Evolutionary conservation across 306 rosid genomes (phyloP), one percentile per base, ranked within the genome.

Genomic region (Pyrus communis): DNA sequence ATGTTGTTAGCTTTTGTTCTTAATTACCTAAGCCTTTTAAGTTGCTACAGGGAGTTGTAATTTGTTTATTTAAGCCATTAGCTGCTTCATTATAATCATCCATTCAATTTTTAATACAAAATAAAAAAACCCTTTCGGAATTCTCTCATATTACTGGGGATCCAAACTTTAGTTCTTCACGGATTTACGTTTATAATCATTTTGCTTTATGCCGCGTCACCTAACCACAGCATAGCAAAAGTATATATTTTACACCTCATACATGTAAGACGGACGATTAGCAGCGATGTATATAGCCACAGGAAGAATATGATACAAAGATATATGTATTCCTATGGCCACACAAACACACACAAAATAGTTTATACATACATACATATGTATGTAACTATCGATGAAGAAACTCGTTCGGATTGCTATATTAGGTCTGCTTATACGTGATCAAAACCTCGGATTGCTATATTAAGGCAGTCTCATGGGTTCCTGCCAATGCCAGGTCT

Each of bases 401-500:
- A 75, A 73, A 76, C 88, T 80, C 82, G 30, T 74, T 54, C 54
- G 42, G 69, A 25, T 73, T 12, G 28, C 62, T 46, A 43, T 69
- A 73, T 31, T 62, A 76, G 58, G 81, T 74, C 80, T 80, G 85
- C 83, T 80, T 84, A 75, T 62, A 77, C 86, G 76, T 67, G 85
- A 84, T 80, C 81, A 80, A 78, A 85, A 78, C 81, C 78, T 67
- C 83, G 27, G 11, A 38, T 38, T 38, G 40, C 40, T 35, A 35
- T 35, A 40, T 40, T 17, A 63, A 30, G 43, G 42, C 68, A 23
- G 33, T 86, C 71, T 90, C 74, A 90, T 78, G 78, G 86, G 79
- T 86, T 84, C 90, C 81, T 87, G 63, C 82, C 81, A 66, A 9
- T 51, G 31, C 96, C 89, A 66, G 97, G 91, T 77, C 33, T 90